phyloP scores from a whole-genome alignment of 1,284 basidiomycete species.

The Athelia sp. region DNA sequence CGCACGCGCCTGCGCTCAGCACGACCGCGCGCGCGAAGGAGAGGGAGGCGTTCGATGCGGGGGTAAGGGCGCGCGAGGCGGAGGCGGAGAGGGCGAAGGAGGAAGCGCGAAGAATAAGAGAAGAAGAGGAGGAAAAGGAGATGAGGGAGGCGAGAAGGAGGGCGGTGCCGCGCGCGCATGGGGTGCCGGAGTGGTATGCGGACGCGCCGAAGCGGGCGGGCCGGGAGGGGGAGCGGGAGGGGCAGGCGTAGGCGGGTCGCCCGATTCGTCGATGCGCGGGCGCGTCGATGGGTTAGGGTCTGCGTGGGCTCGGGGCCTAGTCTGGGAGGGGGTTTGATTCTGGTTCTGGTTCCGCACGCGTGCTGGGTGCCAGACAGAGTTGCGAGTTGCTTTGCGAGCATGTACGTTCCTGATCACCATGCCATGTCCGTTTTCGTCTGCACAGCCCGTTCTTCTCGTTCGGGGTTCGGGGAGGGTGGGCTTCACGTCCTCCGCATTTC shows the following conservation, averaged over 20 bases:
- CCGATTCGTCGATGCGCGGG: no score
- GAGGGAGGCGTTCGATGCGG: constrained; percentile 58
- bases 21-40: constrained; percentile 55
- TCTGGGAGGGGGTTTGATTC: no score
- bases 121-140: constrained; percentile 52
- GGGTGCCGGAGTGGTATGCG: constrained; percentile 71
- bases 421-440: no score
- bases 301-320: no score
- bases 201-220: constrained; percentile 45
- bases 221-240: constrained; percentile 14
- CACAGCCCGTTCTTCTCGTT: no score
- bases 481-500: no score
- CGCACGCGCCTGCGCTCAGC: constrained; percentile 40
- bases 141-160: constrained; percentile 51
- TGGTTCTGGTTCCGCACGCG: no score
- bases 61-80: constrained; percentile 47
- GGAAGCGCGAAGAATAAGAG: constrained; percentile 35
- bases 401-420: no score
- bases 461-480: no score
- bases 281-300: no score
- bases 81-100: constrained; percentile 40
- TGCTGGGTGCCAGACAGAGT: no score
- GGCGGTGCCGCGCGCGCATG: constrained; percentile 63
- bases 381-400: no score
- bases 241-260: background rate